A percentile compares a stretch with the other conserved stretches of the same genome.
phyloP scores from a whole-genome alignment of 1,284 basidiomycete genomes.

The Limonomyces culmigenus region DNA sequence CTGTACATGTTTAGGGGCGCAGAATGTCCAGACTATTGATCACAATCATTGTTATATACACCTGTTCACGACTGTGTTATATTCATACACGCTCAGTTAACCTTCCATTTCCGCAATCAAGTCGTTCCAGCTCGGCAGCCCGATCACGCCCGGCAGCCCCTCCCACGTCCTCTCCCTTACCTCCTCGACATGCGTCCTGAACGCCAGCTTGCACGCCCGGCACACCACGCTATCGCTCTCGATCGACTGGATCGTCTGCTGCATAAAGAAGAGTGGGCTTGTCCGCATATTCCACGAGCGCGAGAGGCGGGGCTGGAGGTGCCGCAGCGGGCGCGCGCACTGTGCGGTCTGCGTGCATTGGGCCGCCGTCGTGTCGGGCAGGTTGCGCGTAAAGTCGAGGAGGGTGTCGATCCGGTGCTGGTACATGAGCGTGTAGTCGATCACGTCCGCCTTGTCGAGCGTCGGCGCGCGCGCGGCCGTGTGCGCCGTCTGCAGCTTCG shows the following conservation, averaged over 20 bases:
- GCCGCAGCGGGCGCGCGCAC: conserved; percentile 26
- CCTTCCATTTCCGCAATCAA: conserved; percentile 13
- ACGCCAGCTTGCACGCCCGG: conserved; percentile 23
- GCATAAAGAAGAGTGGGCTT: conserved; percentile 35
- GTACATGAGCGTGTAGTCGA: conserved; percentile 38
- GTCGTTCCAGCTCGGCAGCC: conserved; percentile 28
- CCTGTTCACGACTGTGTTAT: too few species aligned
- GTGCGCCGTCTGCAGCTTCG: conserved; percentile 31
- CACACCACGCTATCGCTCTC: conserved; percentile 22
- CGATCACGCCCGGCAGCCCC: conserved; percentile 25
- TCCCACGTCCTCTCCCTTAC: conserved; percentile 28
- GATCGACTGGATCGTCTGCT: conserved; percentile 27
- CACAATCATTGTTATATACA: too few species aligned
- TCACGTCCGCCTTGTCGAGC: conserved; percentile 23
- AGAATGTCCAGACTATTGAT: too few species aligned
- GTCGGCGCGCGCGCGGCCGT: conserved; percentile 31
- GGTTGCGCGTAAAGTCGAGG: conserved; percentile 30
- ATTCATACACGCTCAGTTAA: too few species aligned
- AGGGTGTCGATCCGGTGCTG: conserved; percentile 33
- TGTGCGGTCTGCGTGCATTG: conserved; percentile 9
- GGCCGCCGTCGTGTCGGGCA: conserved; percentile 18
- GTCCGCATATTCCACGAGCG: conserved; percentile 35
- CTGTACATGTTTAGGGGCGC: too few species aligned
- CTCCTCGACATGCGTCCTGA: conserved; percentile 21
- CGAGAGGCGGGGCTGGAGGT: conserved; percentile 23